A percentile compares a stretch with the other conserved stretches of the same genome.
phyloP scores from a whole-genome alignment of 352 stramenopile species.

The Pythium periplocum region DNA sequence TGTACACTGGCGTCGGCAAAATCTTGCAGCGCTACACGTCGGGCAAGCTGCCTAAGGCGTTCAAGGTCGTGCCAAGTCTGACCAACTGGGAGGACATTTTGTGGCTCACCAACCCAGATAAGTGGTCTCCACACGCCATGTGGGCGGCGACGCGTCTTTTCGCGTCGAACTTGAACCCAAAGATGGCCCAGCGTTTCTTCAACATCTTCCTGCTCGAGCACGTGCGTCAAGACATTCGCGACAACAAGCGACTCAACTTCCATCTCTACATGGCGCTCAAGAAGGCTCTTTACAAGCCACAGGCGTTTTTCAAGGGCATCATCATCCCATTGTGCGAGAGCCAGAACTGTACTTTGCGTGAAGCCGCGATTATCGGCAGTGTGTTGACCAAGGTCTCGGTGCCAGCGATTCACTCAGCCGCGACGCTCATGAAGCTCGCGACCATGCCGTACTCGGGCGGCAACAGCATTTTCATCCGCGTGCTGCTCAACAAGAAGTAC shows the following conservation, averaged over 20 bases:
- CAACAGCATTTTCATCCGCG: slow-evolving; percentile 97
- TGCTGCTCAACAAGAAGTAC: slow-evolving; percentile 99
- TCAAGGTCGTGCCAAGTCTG: slow-evolving; percentile 99
- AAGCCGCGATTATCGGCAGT: slow-evolving; percentile 97
- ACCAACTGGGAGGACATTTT: slow-evolving; percentile 99
- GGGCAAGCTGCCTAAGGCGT: slow-evolving; percentile 99
- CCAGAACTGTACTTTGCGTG: slow-evolving; percentile 93
- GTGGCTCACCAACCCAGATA: slow-evolving; percentile 96
- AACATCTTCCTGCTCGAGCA: slow-evolving; percentile 97
- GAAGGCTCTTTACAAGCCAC: slow-evolving; percentile 99
- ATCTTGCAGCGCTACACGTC: slow-evolving; percentile 96
- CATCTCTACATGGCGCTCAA: slow-evolving; percentile 99
- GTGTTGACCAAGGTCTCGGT: slow-evolving; percentile 98
- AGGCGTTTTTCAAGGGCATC: slow-evolving; percentile 99
- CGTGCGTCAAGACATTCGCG: slow-evolving; percentile 95
- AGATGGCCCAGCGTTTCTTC: slow-evolving; percentile 99
- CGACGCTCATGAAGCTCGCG: slow-evolving; percentile 98
- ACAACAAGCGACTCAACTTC: slow-evolving; percentile 99
- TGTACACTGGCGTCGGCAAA: slow-evolving; percentile 98
- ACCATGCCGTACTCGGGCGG: slow-evolving; percentile 95
- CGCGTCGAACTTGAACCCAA: slow-evolving; percentile 98
- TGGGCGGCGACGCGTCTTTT: slow-evolving; percentile 97
- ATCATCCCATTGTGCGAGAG: slow-evolving; percentile 96
- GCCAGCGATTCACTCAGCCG: slow-evolving; percentile 97
- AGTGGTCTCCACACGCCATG: slow-evolving; percentile 98